A percentile compares a stretch with the other conserved stretches of the same genome.
phyloP scores from a whole-genome alignment of 306 rosid species.

The Quercus agrifolia region DNA sequence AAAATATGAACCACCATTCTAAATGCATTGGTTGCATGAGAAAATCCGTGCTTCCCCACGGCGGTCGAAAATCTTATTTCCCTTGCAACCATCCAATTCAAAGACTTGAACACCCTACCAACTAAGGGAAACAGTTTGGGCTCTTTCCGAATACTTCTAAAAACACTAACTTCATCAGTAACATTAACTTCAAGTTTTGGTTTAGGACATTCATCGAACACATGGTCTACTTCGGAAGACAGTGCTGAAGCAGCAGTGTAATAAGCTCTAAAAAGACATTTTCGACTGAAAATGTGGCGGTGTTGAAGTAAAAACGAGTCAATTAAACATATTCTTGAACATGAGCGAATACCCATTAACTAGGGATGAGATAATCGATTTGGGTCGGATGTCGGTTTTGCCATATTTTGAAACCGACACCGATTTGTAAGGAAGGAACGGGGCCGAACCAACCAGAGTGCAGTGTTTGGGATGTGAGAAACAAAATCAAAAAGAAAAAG shows the following conservation, averaged over 20 bases:
- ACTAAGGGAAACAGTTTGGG: constrained; percentile 29
- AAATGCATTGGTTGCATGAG: constrained; percentile 42
- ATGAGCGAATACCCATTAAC: constrained; percentile 42
- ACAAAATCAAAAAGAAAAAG: no score
- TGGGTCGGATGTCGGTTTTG: no score
- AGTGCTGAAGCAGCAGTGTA: constrained; percentile 38
- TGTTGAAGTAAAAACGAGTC: constrained; percentile 17
- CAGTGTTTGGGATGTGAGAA: no score
- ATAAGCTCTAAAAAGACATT: constrained; percentile 23
- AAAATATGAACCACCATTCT: constrained; percentile 46
- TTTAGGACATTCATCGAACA: constrained; percentile 45
- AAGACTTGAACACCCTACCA: constrained; percentile 46
- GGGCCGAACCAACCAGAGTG: no score
- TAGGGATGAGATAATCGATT: not conserved
- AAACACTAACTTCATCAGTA: constrained; percentile 5
- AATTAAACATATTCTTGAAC: constrained; percentile 23
- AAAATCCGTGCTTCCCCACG: constrained; percentile 38
- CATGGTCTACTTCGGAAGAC: constrained; percentile 27
- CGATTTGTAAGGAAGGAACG: no score
- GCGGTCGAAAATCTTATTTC: constrained; percentile 40
- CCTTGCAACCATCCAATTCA: constrained; percentile 47
- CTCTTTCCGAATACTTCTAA: not conserved
- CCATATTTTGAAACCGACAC: no score
- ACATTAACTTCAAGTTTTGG: constrained; percentile 16
- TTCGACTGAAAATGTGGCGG: constrained; percentile 6